A percentile compares a stretch with the other conserved stretches of the same genome.
Evolutionary conservation across 176 grass and related monocot genomes (phyloP).

Genomic region (Cenchrus purpureus): DNA sequence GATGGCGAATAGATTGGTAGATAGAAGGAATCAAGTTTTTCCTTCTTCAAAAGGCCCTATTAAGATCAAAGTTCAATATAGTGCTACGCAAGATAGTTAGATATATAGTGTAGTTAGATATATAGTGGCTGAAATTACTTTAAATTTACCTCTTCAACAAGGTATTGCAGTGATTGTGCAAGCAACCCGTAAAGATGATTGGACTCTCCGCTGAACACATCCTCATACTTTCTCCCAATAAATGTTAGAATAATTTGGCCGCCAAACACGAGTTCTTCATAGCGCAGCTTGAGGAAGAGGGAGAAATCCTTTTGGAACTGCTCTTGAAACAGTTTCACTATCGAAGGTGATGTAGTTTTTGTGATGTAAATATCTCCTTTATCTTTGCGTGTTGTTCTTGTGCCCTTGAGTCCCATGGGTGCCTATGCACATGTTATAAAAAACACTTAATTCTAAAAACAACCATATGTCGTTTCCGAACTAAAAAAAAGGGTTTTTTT

Average conservation of each 20-base stretch:
- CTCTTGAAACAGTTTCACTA: constrained; percentile 35
- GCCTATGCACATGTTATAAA: background rate
- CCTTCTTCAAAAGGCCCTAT: constrained; percentile 45
- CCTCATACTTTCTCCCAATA: constrained; percentile 31
- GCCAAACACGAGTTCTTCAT: constrained; percentile 28
- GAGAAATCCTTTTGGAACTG: constrained; percentile 48
- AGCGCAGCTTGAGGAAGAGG: constrained; percentile 47
- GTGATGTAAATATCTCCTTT: constrained; percentile 52
- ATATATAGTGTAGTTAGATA: no score
- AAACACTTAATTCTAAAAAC: background rate
- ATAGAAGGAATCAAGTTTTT: constrained; percentile 51
- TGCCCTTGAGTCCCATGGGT: background rate
- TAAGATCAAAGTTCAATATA: background rate
- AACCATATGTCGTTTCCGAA: background rate
- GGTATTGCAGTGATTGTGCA: constrained; percentile 13
- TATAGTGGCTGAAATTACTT: constrained; percentile 10
- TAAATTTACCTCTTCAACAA: constrained; percentile 34
- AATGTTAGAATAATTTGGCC: constrained; percentile 55
- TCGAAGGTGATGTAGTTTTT: constrained; percentile 13
- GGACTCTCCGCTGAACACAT: background rate
- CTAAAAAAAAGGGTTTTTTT: no score
- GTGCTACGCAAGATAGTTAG: background rate
- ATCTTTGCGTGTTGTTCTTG: background rate
- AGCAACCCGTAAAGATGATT: background rate
- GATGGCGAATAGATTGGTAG: constrained; percentile 53